Conservation (phyloP, 2,329 filamentous ascomycete genomes). For the Penicillium sp. region DNA sequence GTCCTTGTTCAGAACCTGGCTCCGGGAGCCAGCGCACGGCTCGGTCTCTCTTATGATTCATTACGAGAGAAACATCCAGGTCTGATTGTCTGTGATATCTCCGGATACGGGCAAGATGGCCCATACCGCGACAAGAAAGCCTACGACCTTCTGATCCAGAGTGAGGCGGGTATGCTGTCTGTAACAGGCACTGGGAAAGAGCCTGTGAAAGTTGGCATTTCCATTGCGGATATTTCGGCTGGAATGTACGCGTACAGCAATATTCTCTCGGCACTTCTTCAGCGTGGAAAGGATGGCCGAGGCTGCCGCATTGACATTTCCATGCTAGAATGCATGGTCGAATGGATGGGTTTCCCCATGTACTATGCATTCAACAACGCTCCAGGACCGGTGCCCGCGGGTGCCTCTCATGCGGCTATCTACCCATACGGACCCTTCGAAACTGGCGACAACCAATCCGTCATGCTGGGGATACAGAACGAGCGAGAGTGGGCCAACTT, state of each 20-base stretch:
- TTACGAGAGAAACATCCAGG: slow-evolving; percentile 45
- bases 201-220: slow-evolving; percentile 55
- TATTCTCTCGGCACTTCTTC: slow-evolving; percentile 53
- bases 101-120: slow-evolving; percentile 54
- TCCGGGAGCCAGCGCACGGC: slow-evolving; percentile 50
- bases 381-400: slow-evolving; percentile 46
- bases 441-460: slow-evolving; percentile 49
- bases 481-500: slow-evolving; percentile 58
- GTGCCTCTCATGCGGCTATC: slow-evolving; percentile 57
- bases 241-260: slow-evolving; percentile 56
- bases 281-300: slow-evolving; percentile 51
- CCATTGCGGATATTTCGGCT: slow-evolving; percentile 57
- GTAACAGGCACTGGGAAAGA: slow-evolving; percentile 51
- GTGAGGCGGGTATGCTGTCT: slow-evolving; percentile 55
- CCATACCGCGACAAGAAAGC: slow-evolving; percentile 58
- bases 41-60: slow-evolving; percentile 51
- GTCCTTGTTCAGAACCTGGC: slow-evolving; percentile 58
- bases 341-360: slow-evolving; percentile 61
- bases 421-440: slow-evolving; percentile 60
- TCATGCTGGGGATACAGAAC: slow-evolving; percentile 61
- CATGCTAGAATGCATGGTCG: slow-evolving; percentile 60
- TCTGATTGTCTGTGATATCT: slow-evolving; percentile 58
- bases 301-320: slow-evolving; percentile 57
- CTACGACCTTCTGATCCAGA: slow-evolving; percentile 58
- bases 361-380: slow-evolving; percentile 56